Conservation (phyloP, 331 rosid species). For the Cydonia oblonga region DNA sequence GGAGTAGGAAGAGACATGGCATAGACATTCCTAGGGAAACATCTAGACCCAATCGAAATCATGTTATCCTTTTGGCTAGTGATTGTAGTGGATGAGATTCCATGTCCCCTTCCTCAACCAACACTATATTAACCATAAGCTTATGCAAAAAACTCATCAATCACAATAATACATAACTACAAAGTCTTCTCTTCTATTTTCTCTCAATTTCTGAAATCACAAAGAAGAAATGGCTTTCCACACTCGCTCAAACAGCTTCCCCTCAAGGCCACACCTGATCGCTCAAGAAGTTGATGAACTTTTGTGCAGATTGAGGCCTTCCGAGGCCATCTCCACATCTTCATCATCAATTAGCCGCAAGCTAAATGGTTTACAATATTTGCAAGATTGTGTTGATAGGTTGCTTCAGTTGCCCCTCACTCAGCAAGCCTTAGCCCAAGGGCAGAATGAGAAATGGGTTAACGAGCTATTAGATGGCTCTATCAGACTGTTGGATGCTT, state of each 20-base stretch:
- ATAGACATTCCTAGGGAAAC: background rate
- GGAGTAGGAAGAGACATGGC: background rate
- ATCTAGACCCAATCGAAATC: background rate
- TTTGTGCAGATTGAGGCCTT: background rate
- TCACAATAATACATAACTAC: background rate
- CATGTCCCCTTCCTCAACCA: background rate
- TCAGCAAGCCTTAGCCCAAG: background rate
- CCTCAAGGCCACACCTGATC: background rate
- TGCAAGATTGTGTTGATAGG: background rate
- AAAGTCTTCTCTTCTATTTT: background rate
- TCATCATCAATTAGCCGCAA: background rate
- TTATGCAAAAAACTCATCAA: background rate
- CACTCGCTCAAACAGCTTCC: background rate
- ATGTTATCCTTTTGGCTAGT: background rate
- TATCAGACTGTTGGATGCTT: background rate
- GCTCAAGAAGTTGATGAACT: background rate
- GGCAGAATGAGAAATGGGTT: background rate
- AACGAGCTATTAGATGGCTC: background rate
- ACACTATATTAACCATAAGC: background rate
- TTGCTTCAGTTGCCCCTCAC: background rate
- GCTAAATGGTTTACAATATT: background rate
- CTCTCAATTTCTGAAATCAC: background rate
- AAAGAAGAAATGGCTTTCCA: background rate
- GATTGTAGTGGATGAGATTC: background rate
- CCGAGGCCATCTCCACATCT: background rate